A percentile compares a stretch with the other conserved stretches of the same genome.
Evolutionary conservation across 2,329 filamentous ascomycete genomes (phyloP).

Genomic region (Nothophoma quercina): DNA sequence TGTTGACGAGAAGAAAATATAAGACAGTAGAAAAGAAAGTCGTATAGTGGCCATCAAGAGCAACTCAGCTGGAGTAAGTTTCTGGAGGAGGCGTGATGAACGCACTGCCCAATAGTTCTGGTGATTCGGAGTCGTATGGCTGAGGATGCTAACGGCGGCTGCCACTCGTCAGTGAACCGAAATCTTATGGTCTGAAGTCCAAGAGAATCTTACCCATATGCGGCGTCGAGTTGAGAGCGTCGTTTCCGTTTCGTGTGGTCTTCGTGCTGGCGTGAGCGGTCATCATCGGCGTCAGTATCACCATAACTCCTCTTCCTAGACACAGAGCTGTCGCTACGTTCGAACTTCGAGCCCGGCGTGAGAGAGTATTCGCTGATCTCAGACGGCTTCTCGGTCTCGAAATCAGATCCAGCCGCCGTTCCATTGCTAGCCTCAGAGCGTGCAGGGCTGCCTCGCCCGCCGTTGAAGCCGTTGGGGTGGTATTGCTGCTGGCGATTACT

Average conservation of each 20-base stretch:
- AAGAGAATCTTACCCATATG: constrained; percentile 42
- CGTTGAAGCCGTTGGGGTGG: constrained; percentile 27
- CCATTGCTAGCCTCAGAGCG: constrained; percentile 45
- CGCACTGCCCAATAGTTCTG: too few species aligned
- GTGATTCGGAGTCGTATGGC: neutral
- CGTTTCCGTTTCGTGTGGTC: constrained; percentile 48
- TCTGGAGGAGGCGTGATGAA: too few species aligned
- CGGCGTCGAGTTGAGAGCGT: constrained; percentile 45
- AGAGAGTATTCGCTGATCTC: constrained; percentile 21
- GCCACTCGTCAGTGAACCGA: constrained; percentile 1
- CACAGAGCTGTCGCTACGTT: constrained; percentile 43
- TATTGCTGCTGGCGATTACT: constrained; percentile 22
- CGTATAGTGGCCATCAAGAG: neutral
- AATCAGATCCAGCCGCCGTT: constrained; percentile 46
- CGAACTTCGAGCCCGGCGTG: constrained; percentile 26
- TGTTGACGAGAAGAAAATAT: neutral
- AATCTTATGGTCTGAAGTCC: neutral
- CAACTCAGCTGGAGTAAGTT: neutral
- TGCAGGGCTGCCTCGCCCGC: constrained; percentile 39
- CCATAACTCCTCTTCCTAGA: constrained; percentile 49
- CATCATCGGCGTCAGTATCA: constrained; percentile 43
- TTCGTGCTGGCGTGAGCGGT: constrained; percentile 44
- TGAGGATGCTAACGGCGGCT: constrained; percentile 12
- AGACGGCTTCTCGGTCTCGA: constrained; percentile 36
- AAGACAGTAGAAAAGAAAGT: neutral